Evolutionary conservation across 2,329 filamentous ascomycete genomes (phyloP).

Genomic region (Penicillium sp.): DNA sequence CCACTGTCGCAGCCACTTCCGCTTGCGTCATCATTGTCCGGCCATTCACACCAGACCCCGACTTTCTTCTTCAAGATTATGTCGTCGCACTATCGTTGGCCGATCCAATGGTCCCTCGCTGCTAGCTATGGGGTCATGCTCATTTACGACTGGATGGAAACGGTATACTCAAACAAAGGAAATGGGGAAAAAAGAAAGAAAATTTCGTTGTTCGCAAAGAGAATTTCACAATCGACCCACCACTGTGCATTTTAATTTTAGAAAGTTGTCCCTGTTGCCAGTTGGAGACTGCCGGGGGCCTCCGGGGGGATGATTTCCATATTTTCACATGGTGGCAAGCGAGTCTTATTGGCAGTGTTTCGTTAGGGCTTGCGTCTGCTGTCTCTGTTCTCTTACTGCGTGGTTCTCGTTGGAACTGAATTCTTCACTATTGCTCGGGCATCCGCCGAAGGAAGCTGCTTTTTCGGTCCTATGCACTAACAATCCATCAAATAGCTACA

Average conservation of each 20-base stretch:
- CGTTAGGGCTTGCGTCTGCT: background rate
- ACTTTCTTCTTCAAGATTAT: background rate
- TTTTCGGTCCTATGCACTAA: background rate
- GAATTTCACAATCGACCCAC: background rate
- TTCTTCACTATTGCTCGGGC: background rate
- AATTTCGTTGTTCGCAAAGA: background rate
- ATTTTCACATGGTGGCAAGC: background rate
- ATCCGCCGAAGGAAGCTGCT: background rate
- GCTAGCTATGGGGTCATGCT: background rate
- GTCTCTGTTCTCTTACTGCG: background rate
- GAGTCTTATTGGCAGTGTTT: background rate
- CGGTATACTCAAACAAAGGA: background rate
- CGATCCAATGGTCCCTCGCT: background rate
- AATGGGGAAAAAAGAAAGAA: background rate
- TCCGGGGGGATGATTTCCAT: background rate
- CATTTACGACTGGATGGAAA: background rate
- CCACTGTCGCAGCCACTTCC: background rate
- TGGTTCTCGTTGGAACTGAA: background rate
- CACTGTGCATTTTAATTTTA: background rate
- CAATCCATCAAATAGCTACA: background rate
- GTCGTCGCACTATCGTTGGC: background rate
- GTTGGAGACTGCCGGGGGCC: background rate
- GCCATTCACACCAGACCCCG: background rate
- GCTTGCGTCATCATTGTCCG: slow-evolving; percentile 11
- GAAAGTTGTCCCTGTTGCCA: background rate